phyloP scores from a whole-genome alignment of 1,284 basidiomycete species.

The Moesziomyces sp. region DNA sequence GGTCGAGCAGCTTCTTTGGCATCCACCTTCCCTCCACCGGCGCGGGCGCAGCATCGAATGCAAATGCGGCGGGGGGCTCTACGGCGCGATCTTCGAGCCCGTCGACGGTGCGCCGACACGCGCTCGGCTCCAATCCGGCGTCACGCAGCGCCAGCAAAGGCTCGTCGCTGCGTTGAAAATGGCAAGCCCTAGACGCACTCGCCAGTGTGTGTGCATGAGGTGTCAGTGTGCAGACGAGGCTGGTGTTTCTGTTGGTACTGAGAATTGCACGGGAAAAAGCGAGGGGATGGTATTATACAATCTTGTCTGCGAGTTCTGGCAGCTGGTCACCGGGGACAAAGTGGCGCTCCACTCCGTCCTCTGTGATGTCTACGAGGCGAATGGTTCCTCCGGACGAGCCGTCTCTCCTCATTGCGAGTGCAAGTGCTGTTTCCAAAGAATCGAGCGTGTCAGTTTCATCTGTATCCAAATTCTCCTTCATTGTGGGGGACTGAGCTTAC shows the following conservation, averaged over 20 bases:
- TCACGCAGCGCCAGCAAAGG: constrained; percentile 39
- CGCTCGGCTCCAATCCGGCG: constrained; percentile 19
- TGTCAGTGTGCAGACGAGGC: not conserved
- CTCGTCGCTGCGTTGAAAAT: constrained; percentile 22
- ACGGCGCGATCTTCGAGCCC: constrained; percentile 19
- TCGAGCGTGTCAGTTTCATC: not conserved
- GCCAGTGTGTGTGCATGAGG: not conserved
- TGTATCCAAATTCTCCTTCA: too few relatives aligned
- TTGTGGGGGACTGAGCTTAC: constrained; percentile 67
- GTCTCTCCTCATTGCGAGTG: constrained; percentile 96
- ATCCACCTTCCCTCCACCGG: constrained; percentile 30
- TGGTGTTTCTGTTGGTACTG: not conserved
- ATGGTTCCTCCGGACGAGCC: constrained; percentile 98
- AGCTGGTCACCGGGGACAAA: constrained; percentile 84
- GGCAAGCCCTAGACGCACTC: not conserved
- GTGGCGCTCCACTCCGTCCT: constrained; percentile 87
- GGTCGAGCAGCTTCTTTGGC: constrained; percentile 42
- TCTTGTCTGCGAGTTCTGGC: constrained; percentile 54
- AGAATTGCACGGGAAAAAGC: not conserved
- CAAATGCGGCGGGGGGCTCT: constrained; percentile 1
- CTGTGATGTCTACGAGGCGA: constrained; percentile 94
- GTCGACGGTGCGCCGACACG: constrained; percentile 21
- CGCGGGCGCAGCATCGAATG: not conserved
- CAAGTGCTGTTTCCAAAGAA: constrained; percentile 73
- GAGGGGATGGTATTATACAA: constrained; percentile 39